Evolutionary conservation across 2,329 filamentous ascomycete species (phyloP), one percentile per base, ranked within the genome.

Genomic region (Claviceps spartinae): DNA sequence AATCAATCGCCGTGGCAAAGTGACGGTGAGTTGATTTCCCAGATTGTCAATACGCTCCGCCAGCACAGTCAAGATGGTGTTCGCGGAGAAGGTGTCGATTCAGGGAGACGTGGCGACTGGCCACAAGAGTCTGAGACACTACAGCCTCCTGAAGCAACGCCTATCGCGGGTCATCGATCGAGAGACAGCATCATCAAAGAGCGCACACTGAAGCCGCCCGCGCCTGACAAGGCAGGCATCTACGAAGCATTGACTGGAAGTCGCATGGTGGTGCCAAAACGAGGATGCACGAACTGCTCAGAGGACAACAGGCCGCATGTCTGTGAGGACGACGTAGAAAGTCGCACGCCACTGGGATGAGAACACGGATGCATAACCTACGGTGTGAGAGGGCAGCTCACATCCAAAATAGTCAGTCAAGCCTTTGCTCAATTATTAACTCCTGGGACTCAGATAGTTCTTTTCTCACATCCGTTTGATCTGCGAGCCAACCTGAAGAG

Each of bases 281-380:
- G 54, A n/a, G 54, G 54, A 42, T 52, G 56, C 9, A 49, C 52
- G 14, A 59, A 57, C 8, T 67, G 66, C 46, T 67, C 65, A 5
- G 66, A 68, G 50, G 66, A 67, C 37, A 56, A 62, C 37, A 55
- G 55, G 38, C 64, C 64, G 16, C 65, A 67, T 45, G 48, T 61
- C 6, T 67, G 63, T 34, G 58, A 59, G 41, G 57, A 67, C 50
- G 61, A 64, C 50, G 44, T 58, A 51, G 58, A 59, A 13, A 44
- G 51, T 22, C 18, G 44, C 22, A 24, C 34, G 44, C 43, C 18
- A n/a, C n/a, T 9, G 38, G 26, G 45, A 16, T 26, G 18, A 43
- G 4, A 18, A 5, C 41, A n/a, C 4, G 6, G 43, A 9, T 30
- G 7, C 9, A 3, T 30, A 4, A 30, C 3, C 26, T 9, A 30